A percentile compares a stretch with the other conserved stretches of the same genome.
These are phyloP conservation scores for Wickerhamomyces strasburgensis DNA, from an alignment of 805 yeast genomes.

Conservation along the genomic window DNA sequence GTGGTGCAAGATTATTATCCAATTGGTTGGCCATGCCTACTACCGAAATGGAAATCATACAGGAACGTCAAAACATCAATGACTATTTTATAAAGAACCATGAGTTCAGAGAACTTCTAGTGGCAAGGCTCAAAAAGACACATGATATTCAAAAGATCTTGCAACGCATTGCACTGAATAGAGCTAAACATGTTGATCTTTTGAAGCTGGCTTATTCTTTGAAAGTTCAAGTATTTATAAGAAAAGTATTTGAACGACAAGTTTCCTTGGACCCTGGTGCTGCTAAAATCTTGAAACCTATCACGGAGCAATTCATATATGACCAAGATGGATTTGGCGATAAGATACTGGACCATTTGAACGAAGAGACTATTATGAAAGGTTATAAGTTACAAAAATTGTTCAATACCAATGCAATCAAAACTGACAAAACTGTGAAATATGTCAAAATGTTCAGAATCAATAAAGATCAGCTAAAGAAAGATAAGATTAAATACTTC, in stretches of 20 bases:
- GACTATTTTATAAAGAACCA: constrained; percentile 33
- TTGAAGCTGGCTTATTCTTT: constrained; percentile 40
- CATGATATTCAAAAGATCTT: constrained; percentile 58
- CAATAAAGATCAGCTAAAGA: background rate
- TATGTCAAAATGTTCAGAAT: constrained; percentile 4
- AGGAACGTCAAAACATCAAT: constrained; percentile 53
- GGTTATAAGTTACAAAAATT: constrained; percentile 22
- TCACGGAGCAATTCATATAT: constrained; percentile 26
- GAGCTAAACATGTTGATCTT: constrained; percentile 41
- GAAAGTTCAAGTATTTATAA: constrained; percentile 28
- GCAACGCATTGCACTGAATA: constrained; percentile 49
- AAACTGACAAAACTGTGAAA: constrained; percentile 10
- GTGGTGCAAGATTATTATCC: constrained; percentile 73
- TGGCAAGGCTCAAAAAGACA: constrained; percentile 37
- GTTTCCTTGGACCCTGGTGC: constrained; percentile 24
- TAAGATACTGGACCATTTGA: constrained; percentile 37
- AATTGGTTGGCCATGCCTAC: constrained; percentile 84
- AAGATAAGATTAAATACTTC: constrained; percentile 4
- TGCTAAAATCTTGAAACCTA: constrained; percentile 20
- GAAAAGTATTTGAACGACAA: constrained; percentile 16
- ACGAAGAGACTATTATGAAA: constrained; percentile 30
- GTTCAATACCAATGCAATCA: constrained; percentile 11
- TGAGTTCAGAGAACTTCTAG: constrained; percentile 27
- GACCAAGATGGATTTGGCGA: constrained; percentile 35
- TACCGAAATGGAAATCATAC: constrained; percentile 50